These are phyloP conservation scores for Botrytis aclada DNA, from an alignment of 2,329 filamentous ascomycete genomes.

Conservation along the genomic window DNA sequence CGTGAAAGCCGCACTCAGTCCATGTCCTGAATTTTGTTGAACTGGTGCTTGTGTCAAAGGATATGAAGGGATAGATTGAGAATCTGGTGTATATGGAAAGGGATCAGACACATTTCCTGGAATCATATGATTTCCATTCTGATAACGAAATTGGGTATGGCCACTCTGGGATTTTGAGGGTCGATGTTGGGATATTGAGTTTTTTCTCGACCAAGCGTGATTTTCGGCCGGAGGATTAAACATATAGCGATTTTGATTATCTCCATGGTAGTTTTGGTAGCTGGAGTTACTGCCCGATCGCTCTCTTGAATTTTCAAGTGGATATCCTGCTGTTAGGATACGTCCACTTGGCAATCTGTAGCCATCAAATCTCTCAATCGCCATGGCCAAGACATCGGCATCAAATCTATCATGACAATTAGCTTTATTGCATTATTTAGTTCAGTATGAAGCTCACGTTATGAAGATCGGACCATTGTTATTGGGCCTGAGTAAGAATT, in stretches of 20 bases:
- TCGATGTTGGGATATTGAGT: slow-evolving; percentile 15
- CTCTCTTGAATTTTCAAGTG: slow-evolving; percentile 12
- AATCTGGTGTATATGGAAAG: background rate
- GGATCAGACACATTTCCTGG: background rate
- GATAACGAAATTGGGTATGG: background rate
- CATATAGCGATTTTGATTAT: background rate
- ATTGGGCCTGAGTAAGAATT: slow-evolving; percentile 15
- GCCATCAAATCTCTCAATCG: slow-evolving; percentile 15
- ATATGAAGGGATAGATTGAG: background rate
- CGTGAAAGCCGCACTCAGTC: background rate
- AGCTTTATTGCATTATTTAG: background rate
- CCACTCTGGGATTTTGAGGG: slow-evolving; percentile 16
- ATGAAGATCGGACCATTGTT: slow-evolving; percentile 24
- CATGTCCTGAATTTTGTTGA: background rate
- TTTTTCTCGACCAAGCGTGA: background rate
- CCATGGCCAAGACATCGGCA: background rate
- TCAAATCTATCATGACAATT: slow-evolving; percentile 11
- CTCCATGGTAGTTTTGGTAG: slow-evolving; percentile 6
- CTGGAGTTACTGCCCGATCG: slow-evolving; percentile 22
- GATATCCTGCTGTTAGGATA: slow-evolving; percentile 9
- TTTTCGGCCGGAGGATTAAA: background rate
- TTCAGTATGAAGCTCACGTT: slow-evolving; percentile 24
- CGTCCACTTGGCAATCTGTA: slow-evolving; percentile 10
- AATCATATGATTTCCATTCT: background rate
- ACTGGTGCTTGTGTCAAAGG: background rate